A percentile compares a stretch with the other conserved stretches of the same genome.
Conservation (phyloP, 2,329 filamentous ascomycete genomes). For the Teratosphaeria epicoccoides region DNA sequence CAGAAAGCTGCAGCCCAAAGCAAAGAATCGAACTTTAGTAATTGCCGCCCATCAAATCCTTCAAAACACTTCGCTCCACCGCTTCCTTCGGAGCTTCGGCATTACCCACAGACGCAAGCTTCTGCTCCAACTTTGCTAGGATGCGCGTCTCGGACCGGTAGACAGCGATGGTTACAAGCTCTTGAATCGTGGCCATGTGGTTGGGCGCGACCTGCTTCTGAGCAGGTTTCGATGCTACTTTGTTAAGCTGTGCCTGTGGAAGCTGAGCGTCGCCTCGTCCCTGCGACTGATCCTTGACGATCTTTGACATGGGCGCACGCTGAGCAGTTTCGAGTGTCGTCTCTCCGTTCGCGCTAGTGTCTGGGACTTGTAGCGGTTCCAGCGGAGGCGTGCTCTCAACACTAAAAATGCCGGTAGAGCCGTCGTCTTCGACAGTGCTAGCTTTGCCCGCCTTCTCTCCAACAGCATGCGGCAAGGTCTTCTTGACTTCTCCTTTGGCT, state of each 20-base stretch:
- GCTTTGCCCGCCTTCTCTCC: not conserved
- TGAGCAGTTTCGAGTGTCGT: not conserved
- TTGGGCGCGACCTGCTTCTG: not conserved
- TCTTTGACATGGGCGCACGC: not conserved
- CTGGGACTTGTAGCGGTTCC: not conserved
- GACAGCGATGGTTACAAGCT: not conserved
- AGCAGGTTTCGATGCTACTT: not conserved
- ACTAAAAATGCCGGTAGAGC: not conserved
- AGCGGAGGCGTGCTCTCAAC: not conserved
- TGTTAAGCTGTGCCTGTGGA: not conserved
- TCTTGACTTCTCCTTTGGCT: not conserved
- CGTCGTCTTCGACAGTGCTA: not conserved
- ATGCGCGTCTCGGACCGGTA: not conserved
- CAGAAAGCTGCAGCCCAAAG: not conserved
- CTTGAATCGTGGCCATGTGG: not conserved
- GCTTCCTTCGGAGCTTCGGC: not conserved
- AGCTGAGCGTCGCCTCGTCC: not conserved
- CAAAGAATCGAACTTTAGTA: not conserved
- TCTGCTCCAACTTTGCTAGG: not conserved
- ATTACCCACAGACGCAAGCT: not conserved
- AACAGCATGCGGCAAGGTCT: not conserved
- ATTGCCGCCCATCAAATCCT: not conserved
- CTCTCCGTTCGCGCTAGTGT: not conserved
- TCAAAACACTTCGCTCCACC: not conserved
- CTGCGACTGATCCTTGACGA: not conserved